phyloP scores from a whole-genome alignment of 257 asterid species.

The Solanum raphanifolium region DNA sequence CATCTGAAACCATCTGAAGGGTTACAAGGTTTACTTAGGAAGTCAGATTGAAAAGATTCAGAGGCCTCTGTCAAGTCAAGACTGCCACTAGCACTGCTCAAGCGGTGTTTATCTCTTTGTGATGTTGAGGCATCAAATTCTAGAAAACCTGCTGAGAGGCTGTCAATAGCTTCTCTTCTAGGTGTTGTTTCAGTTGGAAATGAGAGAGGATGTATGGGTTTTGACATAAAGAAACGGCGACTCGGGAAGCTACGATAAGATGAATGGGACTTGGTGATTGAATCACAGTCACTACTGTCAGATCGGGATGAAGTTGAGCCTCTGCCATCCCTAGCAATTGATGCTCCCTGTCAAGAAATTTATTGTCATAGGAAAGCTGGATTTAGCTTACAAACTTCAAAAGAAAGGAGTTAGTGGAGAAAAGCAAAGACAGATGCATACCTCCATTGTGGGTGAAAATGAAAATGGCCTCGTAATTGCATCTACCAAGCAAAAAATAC shows the following conservation, averaged over 20 bases:
- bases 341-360: slow-evolving; percentile 53
- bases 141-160: slow-evolving; percentile 14
- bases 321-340: slow-evolving; percentile 61
- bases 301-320: slow-evolving; percentile 89
- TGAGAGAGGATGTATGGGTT: slow-evolving; percentile 83
- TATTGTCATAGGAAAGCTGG: not conserved
- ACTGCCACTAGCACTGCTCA: slow-evolving; percentile 72
- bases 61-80: slow-evolving; percentile 57
- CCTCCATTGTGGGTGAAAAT: slow-evolving; percentile 94
- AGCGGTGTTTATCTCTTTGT: slow-evolving; percentile 41
- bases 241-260: slow-evolving; percentile 54
- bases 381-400: not conserved
- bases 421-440: slow-evolving; percentile 7
- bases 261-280: slow-evolving; percentile 52
- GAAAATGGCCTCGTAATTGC: slow-evolving; percentile 60
- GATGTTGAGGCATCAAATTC: slow-evolving; percentile 41
- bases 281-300: slow-evolving; percentile 73
- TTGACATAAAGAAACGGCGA: slow-evolving; percentile 81
- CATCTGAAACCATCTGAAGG: slow-evolving; percentile 58
- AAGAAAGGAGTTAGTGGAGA: not conserved
- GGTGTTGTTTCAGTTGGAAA: slow-evolving; percentile 42
- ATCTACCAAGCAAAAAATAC: slow-evolving; percentile 22
- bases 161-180: slow-evolving; percentile 20
- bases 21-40: slow-evolving; percentile 21
- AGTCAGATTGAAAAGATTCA: slow-evolving; percentile 42